Percentiles rank a stretch among this genome's conserved stretches.
These are phyloP conservation scores for Gryganskiella cystojenkinii DNA, from an alignment of 192 early-diverging fungal genomes.

Conservation along the genomic window DNA sequence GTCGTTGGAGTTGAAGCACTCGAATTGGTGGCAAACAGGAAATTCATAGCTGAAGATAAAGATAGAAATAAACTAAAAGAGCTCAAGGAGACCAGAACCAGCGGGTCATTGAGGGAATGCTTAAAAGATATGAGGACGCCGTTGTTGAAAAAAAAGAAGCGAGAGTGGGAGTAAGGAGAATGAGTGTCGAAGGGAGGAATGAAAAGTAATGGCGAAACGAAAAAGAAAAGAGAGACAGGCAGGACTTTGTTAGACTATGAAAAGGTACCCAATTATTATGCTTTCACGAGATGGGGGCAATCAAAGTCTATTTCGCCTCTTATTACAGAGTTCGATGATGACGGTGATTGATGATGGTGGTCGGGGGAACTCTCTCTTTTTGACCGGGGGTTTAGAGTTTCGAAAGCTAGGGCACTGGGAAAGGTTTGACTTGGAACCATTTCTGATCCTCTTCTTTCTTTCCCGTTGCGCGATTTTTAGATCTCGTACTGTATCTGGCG, in stretches of 20 bases:
- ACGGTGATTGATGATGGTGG: conserved; percentile 1
- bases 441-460: background rate
- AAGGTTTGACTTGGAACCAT: background rate
- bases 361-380: background rate
- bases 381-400: no score
- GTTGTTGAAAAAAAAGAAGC: background rate
- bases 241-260: no score
- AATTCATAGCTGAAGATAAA: conserved; percentile 16
- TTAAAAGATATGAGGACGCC: background rate
- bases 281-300: no score
- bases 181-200: background rate
- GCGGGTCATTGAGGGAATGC: background rate
- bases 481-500: background rate
- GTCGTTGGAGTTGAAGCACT: background rate
- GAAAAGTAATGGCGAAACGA: background rate
- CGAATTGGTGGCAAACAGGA: conserved; percentile 23
- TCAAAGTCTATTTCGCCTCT: background rate
- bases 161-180: background rate
- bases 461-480: background rate
- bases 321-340: background rate
- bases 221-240: conserved; percentile 9
- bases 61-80: background rate
- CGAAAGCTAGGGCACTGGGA: background rate
- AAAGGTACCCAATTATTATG: no score
- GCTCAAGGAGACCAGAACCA: background rate